Evolutionary conservation across 2,329 filamentous ascomycete species (phyloP).

Genomic region (Raffaelea ambrosiae): DNA sequence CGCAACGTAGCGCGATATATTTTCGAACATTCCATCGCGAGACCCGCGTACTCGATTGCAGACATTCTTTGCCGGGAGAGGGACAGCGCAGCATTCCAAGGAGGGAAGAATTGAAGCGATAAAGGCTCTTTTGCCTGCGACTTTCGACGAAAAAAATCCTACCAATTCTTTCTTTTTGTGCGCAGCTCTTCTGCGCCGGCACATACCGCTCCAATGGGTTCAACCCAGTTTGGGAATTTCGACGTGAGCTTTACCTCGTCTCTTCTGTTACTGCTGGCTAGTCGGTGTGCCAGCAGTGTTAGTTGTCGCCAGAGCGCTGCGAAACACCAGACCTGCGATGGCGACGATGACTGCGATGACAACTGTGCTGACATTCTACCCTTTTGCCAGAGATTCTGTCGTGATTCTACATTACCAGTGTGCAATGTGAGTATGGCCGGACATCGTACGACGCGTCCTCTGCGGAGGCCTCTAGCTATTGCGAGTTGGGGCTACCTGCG

Average conservation of each 20-base stretch:
- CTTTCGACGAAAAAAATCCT: background rate
- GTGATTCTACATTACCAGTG: conserved; percentile 71
- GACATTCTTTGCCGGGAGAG: too few species aligned
- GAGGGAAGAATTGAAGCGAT: background rate
- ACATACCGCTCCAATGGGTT: conserved; percentile 39
- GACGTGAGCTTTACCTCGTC: too few species aligned
- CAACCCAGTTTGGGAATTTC: conserved; percentile 54
- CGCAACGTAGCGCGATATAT: too few species aligned
- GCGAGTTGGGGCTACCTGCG: too few species aligned
- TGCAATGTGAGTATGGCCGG: conserved; percentile 60
- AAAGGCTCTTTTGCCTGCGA: background rate
- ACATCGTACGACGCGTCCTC: conserved; percentile 15
- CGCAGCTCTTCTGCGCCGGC: conserved; percentile 7
- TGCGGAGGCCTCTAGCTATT: background rate
- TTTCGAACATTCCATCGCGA: too few species aligned
- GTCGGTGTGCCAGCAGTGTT: background rate
- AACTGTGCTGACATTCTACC: background rate
- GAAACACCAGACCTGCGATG: background rate
- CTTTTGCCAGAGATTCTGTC: conserved; percentile 65
- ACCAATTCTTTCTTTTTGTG: background rate
- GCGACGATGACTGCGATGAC: too few species aligned
- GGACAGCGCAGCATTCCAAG: too few species aligned
- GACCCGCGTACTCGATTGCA: too few species aligned
- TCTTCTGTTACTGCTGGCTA: conserved; percentile 7
- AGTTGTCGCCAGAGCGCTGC: background rate